These are phyloP conservation scores for Penicillium angulare DNA, from an alignment of 495 filamentous ascomycete genomes.

Conservation along the genomic window DNA sequence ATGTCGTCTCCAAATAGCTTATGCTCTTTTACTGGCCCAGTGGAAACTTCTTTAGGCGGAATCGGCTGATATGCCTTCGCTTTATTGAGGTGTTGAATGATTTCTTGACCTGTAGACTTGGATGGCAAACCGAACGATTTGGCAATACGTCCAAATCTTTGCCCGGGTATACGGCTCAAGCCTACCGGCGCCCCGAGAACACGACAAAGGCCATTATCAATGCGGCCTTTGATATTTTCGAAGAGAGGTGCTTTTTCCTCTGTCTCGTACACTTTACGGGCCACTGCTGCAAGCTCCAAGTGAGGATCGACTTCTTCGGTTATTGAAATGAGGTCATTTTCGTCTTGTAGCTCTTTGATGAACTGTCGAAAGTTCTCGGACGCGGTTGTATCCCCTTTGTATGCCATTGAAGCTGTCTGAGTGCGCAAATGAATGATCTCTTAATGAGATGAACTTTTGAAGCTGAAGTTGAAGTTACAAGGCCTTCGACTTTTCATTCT, in stretches of 20 bases:
- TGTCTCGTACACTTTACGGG: slow-evolving; percentile 33
- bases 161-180: slow-evolving; percentile 16
- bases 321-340: slow-evolving; percentile 35
- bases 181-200: slow-evolving; percentile 37
- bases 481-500: no score
- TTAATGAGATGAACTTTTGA: no score
- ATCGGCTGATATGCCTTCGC: slow-evolving; percentile 23
- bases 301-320: slow-evolving; percentile 29
- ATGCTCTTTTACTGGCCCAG: slow-evolving; percentile 34
- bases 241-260: slow-evolving; percentile 39
- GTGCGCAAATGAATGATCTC: no score
- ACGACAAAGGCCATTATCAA: slow-evolving; percentile 32
- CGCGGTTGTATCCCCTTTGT: neutral
- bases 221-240: slow-evolving; percentile 33
- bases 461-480: no score
- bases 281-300: slow-evolving; percentile 36
- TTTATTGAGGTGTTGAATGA: slow-evolving; percentile 27
- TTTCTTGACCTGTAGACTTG: slow-evolving; percentile 21
- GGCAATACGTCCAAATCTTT: slow-evolving; percentile 30
- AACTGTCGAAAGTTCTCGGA: slow-evolving; percentile 28
- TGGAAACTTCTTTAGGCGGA: slow-evolving; percentile 20
- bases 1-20: slow-evolving; percentile 29
- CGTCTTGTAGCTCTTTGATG: slow-evolving; percentile 29
- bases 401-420: neutral
- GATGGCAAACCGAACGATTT: slow-evolving; percentile 30